Base-by-base conservation (phyloP, 2,329 filamentous ascomycete species). In the Xylariomycetidae sp. region DNA sequence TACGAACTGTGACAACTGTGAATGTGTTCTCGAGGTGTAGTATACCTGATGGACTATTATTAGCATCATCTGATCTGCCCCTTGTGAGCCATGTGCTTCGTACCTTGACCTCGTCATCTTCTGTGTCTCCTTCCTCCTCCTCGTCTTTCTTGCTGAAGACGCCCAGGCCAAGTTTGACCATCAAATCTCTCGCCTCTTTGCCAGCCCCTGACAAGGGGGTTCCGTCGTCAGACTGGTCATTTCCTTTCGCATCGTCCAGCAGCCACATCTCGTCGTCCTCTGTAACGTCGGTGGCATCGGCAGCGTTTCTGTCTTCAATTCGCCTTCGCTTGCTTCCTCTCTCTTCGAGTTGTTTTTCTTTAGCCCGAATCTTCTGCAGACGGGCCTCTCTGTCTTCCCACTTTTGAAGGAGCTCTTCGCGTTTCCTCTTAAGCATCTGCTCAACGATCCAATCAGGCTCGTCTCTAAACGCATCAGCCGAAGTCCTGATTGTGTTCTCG, bases 11-110 rank as follows among this genome's bases (percentile, higher is more conserved):
- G 83, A 82, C 10, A 95, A 63, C 52, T 95, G 89, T 3, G 89
- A 95, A 58, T 95, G 89, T 1, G 89, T 95, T 53, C 89, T 76
- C 6, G 89, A 95, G 35, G 88, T 92, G 61, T 90, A 95, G 58
- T 85, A 94, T 32, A 95, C 85, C 68, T 79, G 57, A 31, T 22
- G 7, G 42, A 20, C 37, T 4, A 23, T 41, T 19, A 39, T 33
- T 16, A 23, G 20, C 22, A 19, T 29, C 14, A 13, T 5, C 5
- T 10, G 16, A 8, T 20, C 10, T 29, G 5, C 2, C 12, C 20
- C 24, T 12, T 13, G 12, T 25, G 7, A 25, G 24, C 6, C 17
- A 10, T 27, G 26, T n/a, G 4, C 10, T 33, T 30, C 52, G 4
- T 49, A 77, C 74, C 65, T 90, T 94, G 31, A 83, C 67, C n/a